Evolutionary conservation across 31 red algal species (phyloP).

Genomic region (Asparagopsis taxiformis): DNA sequence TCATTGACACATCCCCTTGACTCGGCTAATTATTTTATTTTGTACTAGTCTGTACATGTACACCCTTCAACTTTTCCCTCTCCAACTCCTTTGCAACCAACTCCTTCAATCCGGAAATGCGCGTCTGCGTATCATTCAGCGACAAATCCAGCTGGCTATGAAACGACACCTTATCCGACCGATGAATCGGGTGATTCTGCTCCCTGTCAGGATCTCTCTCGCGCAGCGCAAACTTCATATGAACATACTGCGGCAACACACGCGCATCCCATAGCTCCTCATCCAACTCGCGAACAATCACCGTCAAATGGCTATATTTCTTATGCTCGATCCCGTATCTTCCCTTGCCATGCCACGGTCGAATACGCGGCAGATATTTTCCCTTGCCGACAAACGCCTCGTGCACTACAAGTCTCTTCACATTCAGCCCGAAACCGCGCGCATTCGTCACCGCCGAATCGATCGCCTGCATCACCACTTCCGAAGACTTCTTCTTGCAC

Average conservation of each 20-base stretch:
- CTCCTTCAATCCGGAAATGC: conserved; percentile 21
- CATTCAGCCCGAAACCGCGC: conserved; percentile 15
- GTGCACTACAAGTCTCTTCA: conserved; percentile 60
- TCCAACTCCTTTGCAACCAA: background rate
- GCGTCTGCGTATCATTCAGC: conserved; percentile 26
- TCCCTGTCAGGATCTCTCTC: conserved; percentile 9
- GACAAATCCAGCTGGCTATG: conserved; percentile 54
- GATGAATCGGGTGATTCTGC: conserved; percentile 40
- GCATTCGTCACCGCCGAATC: conserved; percentile 55
- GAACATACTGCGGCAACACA: conserved; percentile 68
- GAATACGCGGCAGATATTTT: conserved; percentile 63
- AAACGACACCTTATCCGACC: conserved; percentile 18
- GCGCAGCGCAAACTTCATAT: conserved; percentile 23
- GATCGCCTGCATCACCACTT: conserved; percentile 34
- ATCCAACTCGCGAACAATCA: conserved; percentile 75
- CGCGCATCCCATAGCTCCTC: conserved; percentile 62
- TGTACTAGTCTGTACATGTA: background rate
- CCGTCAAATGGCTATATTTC: conserved; percentile 77
- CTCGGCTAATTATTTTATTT: background rate
- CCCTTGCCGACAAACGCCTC: conserved; percentile 83
- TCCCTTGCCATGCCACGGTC: conserved; percentile 97
- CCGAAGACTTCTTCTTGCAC: conserved; percentile 75
- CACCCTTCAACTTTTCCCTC: background rate
- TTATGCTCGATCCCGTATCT: conserved; percentile 86
- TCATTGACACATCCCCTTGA: no score